Conservation (phyloP, 2,329 filamentous ascomycete genomes). For the Cryoendolithus antarcticus region DNA sequence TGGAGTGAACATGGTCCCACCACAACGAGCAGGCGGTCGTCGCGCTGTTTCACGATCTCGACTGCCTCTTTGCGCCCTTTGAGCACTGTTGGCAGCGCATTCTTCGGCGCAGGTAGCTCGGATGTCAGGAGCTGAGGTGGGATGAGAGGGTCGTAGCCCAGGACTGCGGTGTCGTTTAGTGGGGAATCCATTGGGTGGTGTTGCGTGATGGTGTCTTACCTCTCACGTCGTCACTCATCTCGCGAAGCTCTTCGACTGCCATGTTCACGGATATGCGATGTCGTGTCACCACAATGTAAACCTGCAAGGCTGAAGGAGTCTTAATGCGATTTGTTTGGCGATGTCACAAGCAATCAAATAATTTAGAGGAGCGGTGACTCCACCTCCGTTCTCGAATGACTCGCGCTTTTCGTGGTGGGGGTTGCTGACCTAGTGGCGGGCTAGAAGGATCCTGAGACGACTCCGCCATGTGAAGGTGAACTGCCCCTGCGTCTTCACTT, state of each 20-base stretch:
- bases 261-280: not conserved
- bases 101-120: constrained; percentile 56
- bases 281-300: not conserved
- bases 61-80: constrained; percentile 48
- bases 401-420: too few species aligned
- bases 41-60: constrained; percentile 42
- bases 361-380: not conserved
- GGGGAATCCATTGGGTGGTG: not conserved
- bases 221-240: constrained; percentile 5
- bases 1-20: constrained; percentile 96
- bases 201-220: constrained; percentile 1
- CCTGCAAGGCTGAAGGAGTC: not conserved
- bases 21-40: constrained; percentile 54
- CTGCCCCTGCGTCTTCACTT: too few species aligned
- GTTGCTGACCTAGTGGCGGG: too few species aligned
- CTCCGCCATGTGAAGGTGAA: too few species aligned
- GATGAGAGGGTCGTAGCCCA: constrained; percentile 46
- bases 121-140: constrained; percentile 89
- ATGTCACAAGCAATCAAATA: not conserved
- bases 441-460: too few species aligned
- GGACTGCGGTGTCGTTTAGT: constrained; percentile 52
- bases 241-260: constrained; percentile 1
- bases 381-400: too few species aligned
- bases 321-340: not conserved
- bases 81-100: constrained; percentile 44